A percentile compares a stretch with the other conserved stretches of the same genome.
These are phyloP conservation scores for Venturia nashicola DNA, from an alignment of 2,329 filamentous ascomycete genomes.

Conservation along the genomic window DNA sequence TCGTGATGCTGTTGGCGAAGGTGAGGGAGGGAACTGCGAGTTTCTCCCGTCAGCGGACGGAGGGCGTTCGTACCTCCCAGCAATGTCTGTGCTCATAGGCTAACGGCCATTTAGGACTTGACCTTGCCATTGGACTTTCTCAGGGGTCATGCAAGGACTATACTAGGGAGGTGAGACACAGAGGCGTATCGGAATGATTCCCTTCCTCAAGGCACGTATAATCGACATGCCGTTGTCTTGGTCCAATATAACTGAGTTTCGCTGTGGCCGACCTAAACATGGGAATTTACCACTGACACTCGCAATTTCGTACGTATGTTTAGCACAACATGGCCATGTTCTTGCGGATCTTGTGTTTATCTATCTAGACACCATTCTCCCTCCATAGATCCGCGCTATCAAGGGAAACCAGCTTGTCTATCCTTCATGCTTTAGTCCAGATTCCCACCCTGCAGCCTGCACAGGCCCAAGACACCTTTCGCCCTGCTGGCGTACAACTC, in stretches of 20 bases:
- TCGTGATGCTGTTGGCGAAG: not conserved
- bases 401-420: too few species aligned
- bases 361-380: not conserved
- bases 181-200: not conserved
- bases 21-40: not conserved
- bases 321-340: not conserved
- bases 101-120: not conserved
- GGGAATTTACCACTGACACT: not conserved
- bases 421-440: not conserved
- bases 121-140: not conserved
- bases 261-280: not conserved
- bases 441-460: not conserved
- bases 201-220: not conserved
- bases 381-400: not conserved
- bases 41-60: not conserved
- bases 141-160: not conserved
- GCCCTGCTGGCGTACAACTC: too few species aligned
- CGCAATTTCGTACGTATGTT: not conserved
- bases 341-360: too few species aligned
- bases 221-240: not conserved
- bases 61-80: too few species aligned
- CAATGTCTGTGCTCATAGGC: not conserved
- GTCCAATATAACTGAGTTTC: not conserved
- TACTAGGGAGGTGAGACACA: not conserved
- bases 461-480: not conserved